phyloP scores from a whole-genome alignment of 139 green algal species.

The Asterochloris erici region DNA sequence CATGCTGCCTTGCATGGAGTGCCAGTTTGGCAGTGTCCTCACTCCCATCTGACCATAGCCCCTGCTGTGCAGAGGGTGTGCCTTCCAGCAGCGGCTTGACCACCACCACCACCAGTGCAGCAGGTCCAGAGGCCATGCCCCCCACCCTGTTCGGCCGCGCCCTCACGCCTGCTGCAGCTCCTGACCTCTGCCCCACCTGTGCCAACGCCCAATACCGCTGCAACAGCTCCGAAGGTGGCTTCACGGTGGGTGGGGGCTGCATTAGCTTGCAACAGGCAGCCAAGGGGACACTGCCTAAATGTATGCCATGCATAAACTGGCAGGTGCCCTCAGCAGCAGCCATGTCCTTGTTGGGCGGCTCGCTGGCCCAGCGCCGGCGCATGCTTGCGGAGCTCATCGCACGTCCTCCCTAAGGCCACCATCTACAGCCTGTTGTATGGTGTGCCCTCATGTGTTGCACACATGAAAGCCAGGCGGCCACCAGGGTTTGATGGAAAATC shows the following conservation, averaged over 20 bases:
- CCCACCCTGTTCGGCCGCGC: slow-evolving; percentile 3
- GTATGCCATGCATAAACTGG: too few species aligned
- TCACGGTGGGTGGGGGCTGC: neutral
- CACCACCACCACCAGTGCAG: neutral
- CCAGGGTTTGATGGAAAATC: neutral
- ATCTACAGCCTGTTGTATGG: neutral
- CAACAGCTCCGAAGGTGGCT: neutral
- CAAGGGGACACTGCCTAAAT: too few species aligned
- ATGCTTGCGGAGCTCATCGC: neutral
- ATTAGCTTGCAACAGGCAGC: neutral
- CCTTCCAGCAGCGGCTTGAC: too few species aligned
- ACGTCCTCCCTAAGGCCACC: neutral
- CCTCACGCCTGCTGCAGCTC: neutral
- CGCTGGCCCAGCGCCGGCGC: slow-evolving; percentile 3
- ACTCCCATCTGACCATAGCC: too few species aligned
- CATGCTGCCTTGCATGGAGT: too few species aligned
- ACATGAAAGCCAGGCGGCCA: neutral
- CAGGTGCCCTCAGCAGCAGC: too few species aligned
- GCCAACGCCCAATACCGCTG: slow-evolving; percentile 5
- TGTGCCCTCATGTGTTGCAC: slow-evolving; percentile 2
- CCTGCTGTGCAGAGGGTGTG: too few species aligned
- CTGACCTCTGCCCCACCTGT: neutral
- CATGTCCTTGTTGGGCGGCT: neutral
- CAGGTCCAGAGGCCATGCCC: neutral
- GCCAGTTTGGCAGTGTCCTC: too few species aligned